Evolutionary conservation across 2,329 filamentous ascomycete genomes (phyloP).

Genomic region (Aureobasidium sp.): DNA sequence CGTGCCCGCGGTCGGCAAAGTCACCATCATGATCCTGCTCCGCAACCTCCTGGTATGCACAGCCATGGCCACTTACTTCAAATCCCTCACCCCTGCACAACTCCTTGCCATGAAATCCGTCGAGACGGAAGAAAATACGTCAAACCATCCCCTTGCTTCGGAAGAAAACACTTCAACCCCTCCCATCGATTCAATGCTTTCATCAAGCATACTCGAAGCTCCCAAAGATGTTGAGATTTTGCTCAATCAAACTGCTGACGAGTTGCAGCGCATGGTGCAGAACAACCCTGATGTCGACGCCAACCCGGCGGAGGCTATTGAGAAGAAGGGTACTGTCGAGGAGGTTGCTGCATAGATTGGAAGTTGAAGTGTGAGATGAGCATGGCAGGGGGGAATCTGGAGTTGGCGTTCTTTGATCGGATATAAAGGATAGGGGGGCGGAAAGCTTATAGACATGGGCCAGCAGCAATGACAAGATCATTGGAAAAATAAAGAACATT

Average conservation of each 20-base stretch:
- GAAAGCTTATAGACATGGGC: neutral
- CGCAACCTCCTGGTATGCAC: conserved; percentile 72
- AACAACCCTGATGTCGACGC: conserved; percentile 31
- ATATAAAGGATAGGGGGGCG: neutral
- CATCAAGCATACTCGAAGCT: conserved; percentile 6
- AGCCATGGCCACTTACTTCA: conserved; percentile 19
- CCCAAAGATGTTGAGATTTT: neutral
- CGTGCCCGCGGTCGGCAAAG: conserved; percentile 93
- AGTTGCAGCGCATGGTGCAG: conserved; percentile 35
- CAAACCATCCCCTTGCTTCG: neutral
- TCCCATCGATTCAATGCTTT: conserved; percentile 9
- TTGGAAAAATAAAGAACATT: neutral
- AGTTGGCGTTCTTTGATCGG: neutral
- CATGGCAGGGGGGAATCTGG: neutral
- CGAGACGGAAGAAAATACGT: neutral
- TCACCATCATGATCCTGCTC: conserved; percentile 86
- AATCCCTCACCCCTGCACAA: neutral
- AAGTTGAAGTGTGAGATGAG: neutral
- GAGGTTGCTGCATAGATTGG: conserved; percentile 1
- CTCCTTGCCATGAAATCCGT: neutral
- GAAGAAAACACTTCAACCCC: conserved; percentile 7
- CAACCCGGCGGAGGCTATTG: conserved; percentile 19
- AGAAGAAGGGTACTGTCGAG: conserved; percentile 19
- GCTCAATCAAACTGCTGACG: conserved; percentile 19
- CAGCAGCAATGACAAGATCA: neutral